Evolutionary conservation across 2,329 filamentous ascomycete genomes (phyloP).

Genomic region (Anisogramma anomala): DNA sequence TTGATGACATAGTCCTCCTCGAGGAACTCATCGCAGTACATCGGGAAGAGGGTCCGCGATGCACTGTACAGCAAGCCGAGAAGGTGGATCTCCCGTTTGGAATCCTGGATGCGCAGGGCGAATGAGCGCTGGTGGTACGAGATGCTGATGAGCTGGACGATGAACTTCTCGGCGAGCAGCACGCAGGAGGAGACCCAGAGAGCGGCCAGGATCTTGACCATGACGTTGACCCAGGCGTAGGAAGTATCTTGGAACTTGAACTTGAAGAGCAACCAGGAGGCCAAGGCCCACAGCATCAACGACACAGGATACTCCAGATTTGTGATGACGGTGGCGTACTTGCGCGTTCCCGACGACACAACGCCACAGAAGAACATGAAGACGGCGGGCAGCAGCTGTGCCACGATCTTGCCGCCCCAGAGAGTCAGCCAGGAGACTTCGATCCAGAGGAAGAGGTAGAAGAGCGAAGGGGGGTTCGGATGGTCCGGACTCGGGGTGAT

Average conservation of each 20-base stretch:
- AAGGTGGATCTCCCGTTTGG: conserved; percentile 74
- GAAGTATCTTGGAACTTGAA: conserved; percentile 34
- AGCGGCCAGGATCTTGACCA: conserved; percentile 56
- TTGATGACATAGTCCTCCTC: conserved; percentile 90
- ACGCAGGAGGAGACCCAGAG: conserved; percentile 57
- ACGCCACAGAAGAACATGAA: conserved; percentile 62
- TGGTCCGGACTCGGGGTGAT: conserved; percentile 10
- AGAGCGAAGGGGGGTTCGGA: conserved; percentile 29
- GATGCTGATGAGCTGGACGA: conserved; percentile 75
- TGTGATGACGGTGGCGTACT: conserved; percentile 55
- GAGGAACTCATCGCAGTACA: conserved; percentile 80
- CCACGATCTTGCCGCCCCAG: conserved; percentile 55
- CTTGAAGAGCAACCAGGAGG: conserved; percentile 50
- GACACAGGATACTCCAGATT: conserved; percentile 56
- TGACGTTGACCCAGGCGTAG: conserved; percentile 42
- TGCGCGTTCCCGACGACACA: conserved; percentile 56
- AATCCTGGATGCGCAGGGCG: conserved; percentile 71
- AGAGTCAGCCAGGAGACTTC: conserved; percentile 56
- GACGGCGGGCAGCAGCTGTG: conserved; percentile 45
- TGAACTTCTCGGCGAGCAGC: conserved; percentile 63
- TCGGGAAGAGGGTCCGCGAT: conserved; percentile 76
- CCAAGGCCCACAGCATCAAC: conserved; percentile 57
- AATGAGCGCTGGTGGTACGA: conserved; percentile 80
- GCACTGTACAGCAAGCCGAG: conserved; percentile 82
- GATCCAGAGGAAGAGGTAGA: conserved; percentile 57